These are phyloP conservation scores for Cucumis sativus DNA, from an alignment of 306 rosid genomes.

Conservation along the genomic window Cucumber_9930_V3 NC_026657.2:27952001-27952500, in stretches of 20 bases:
- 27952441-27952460: not conserved
- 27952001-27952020: constrained; percentile 42
- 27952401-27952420: not conserved
- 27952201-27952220: constrained; percentile 8
- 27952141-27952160: constrained; percentile 17
- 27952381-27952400: not conserved
- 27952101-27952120: constrained; percentile 33
- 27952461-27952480: not conserved
- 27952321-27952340: no score
- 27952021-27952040: not conserved
- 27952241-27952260: not conserved
- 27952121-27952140: not conserved
- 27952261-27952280: not conserved
- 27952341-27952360: not conserved
- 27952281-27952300: not conserved
- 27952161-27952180: constrained; percentile 15
- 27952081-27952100: constrained; percentile 3
- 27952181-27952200: not conserved
- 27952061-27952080: not conserved
- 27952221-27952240: not conserved
- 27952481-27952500: not conserved
- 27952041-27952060: not conserved
- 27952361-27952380: not conserved
- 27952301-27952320: not conserved
- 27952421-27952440: not conserved